Evolutionary conservation across 441 rosid species (phyloP).

Genomic region (Mallotus japonicus): DNA sequence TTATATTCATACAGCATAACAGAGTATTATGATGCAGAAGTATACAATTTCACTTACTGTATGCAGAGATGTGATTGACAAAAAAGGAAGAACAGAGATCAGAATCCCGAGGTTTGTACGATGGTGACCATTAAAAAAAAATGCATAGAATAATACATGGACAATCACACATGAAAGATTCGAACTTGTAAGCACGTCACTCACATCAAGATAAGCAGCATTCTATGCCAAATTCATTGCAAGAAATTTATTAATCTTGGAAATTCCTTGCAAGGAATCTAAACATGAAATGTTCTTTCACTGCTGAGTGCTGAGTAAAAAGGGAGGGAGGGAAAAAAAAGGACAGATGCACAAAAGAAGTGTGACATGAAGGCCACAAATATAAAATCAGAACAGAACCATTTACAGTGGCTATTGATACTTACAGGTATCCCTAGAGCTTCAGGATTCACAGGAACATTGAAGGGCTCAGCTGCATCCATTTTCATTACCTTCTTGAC

Average conservation of each 20-base stretch:
- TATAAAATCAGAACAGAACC: background rate
- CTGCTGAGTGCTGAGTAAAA: too few relatives aligned
- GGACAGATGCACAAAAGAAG: background rate
- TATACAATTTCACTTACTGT: background rate
- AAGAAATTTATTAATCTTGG: background rate
- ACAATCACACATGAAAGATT: background rate
- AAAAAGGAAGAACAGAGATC: background rate
- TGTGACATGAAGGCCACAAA: background rate
- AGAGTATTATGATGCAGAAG: background rate
- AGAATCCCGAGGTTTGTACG: background rate
- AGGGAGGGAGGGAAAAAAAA: background rate
- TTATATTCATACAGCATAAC: background rate
- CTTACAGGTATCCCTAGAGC: slow-evolving; percentile 99
- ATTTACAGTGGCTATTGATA: background rate
- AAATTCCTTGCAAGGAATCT: background rate
- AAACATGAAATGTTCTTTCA: background rate
- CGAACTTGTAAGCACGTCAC: too few relatives aligned
- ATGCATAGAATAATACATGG: background rate
- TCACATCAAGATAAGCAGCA: background rate
- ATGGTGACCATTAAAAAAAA: background rate
- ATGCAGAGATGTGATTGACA: background rate
- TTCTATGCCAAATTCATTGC: background rate
- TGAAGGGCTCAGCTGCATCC: slow-evolving; percentile 97
- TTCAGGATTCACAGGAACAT: slow-evolving; percentile 86
- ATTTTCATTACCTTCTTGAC: slow-evolving; percentile 94